These are phyloP conservation scores for Fusarium tricinctum DNA, from an alignment of 2,329 filamentous ascomycete species.

Conservation along the genomic window DNA sequence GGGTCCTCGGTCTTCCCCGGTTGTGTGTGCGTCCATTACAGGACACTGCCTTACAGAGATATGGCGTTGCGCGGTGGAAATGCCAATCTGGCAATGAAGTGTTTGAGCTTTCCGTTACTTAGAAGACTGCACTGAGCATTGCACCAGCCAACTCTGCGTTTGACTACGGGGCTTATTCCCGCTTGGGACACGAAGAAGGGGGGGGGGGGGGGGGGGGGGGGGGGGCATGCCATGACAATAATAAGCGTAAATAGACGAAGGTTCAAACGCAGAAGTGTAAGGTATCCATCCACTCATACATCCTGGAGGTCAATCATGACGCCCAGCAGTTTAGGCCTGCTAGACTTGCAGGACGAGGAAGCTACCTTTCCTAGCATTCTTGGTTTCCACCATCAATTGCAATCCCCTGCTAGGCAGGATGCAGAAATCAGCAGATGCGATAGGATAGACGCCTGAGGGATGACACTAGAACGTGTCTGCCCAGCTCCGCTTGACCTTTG, in stretches of 20 bases:
- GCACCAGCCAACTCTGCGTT: constrained; percentile 2
- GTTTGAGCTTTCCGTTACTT: constrained; percentile 8
- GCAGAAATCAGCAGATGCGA: constrained; percentile 9
- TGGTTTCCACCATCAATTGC: neutral
- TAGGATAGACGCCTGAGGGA: constrained; percentile 1
- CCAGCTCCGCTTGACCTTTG: constrained; percentile 25
- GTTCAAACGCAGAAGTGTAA: constrained; percentile 2
- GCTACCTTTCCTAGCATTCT: neutral
- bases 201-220: constrained; percentile 1
- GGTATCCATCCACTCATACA: constrained; percentile 1
- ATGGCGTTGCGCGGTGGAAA: neutral
- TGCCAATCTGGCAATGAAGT: neutral
- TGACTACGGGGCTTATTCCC: neutral
- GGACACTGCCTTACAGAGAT: neutral
- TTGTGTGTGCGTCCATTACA: neutral
- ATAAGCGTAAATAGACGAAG: constrained; percentile 17
- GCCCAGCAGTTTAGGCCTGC: too few species aligned
- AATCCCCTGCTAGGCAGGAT: constrained; percentile 17
- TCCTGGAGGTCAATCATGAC: constrained; percentile 6
- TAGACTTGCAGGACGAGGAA: neutral
- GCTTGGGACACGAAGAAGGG: constrained; percentile 3
- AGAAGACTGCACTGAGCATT: neutral
- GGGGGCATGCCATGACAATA: constrained; percentile 21
- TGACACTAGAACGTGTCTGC: constrained; percentile 5
- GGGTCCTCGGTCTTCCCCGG: neutral